phyloP scores from a whole-genome alignment of 2,329 filamentous ascomycete genomes.

The Dactylellina leptospora region DNA sequence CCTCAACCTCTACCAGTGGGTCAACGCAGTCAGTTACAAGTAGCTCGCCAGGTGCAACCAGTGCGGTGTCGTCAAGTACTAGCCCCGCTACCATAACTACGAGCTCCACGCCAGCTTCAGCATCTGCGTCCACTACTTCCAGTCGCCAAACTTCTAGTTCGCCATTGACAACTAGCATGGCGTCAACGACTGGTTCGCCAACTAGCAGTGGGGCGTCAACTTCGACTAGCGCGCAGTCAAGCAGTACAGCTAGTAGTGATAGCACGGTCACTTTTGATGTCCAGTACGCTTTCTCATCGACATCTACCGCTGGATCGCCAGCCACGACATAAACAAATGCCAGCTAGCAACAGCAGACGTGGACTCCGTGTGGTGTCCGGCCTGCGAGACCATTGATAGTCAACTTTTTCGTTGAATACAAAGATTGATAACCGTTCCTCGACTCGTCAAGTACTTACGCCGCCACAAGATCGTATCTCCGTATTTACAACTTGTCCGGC shows the following conservation, averaged over 20 bases:
- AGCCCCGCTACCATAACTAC: not conserved
- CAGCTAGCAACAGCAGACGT: no score
- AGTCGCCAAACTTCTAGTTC: no score
- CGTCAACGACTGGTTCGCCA: not conserved
- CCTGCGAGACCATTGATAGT: no score
- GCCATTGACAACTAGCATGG: not conserved
- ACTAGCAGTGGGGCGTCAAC: no score
- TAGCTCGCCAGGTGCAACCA: no score
- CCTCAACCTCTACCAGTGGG: not conserved
- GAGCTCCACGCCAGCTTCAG: not conserved
- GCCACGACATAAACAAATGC: constrained; percentile 4
- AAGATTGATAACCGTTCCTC: not conserved
- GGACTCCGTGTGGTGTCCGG: no score
- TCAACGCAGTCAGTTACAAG: no score
- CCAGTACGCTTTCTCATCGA: not conserved
- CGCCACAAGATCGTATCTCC: constrained; percentile 4
- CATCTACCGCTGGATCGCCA: not conserved
- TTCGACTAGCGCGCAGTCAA: not conserved
- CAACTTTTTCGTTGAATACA: no score
- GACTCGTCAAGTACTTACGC: constrained; percentile 1
- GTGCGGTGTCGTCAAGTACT: not conserved
- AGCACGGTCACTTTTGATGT: constrained; percentile 1
- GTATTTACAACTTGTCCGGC: not conserved
- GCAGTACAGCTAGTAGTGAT: not conserved
- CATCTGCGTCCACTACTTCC: no score